phyloP scores from a whole-genome alignment of 2,329 filamentous ascomycete genomes.

The Colletotrichum eremochloae region DNA sequence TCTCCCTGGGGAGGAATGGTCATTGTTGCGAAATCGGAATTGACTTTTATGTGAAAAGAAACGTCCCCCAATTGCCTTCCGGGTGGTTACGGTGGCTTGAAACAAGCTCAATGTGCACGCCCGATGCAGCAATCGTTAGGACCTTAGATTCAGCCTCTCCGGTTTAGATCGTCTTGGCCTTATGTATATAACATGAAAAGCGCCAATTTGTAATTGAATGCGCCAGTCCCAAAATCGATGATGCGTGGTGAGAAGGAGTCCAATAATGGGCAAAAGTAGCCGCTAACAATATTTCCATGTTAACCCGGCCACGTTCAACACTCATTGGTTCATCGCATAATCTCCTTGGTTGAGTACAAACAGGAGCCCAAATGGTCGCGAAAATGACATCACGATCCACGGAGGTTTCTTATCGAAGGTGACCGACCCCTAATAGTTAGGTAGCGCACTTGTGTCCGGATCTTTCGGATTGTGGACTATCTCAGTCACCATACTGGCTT shows the following conservation, averaged over 20 bases:
- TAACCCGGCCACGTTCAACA: accelerated
- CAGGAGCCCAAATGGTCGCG: accelerated
- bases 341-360: background rate
- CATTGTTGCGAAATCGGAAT: background rate
- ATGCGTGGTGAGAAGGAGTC: conserved; percentile 11
- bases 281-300: conserved; percentile 11
- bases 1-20: background rate
- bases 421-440: too few relatives aligned
- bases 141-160: background rate
- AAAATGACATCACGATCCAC: conserved; percentile 24
- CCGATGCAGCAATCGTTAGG: background rate
- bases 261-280: background rate
- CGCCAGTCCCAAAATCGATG: conserved; percentile 14
- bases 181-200: background rate
- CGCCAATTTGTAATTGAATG: background rate
- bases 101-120: background rate
- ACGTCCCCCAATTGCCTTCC: background rate
- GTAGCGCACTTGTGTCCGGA: too few relatives aligned
- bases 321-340: background rate
- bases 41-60: background rate
- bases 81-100: background rate
- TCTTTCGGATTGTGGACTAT: background rate
- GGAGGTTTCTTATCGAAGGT: background rate
- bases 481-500: background rate
- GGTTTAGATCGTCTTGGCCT: conserved; percentile 19